phyloP scores from a whole-genome alignment of 2,329 filamentous ascomycete genomes.

The Grosmannia clavigera region DNA sequence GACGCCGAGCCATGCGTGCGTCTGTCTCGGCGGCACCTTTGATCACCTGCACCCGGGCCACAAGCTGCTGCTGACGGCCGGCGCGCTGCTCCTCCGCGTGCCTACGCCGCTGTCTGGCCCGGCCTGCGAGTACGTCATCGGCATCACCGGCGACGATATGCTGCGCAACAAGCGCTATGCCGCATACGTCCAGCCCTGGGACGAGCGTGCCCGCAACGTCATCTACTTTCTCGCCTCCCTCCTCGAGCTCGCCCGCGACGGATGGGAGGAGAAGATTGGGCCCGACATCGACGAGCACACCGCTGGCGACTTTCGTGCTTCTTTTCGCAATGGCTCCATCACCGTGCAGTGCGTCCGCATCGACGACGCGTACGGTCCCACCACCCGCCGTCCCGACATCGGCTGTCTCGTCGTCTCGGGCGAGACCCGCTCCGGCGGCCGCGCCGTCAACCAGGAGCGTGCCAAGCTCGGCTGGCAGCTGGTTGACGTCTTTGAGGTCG shows the following conservation, averaged over 20 bases:
- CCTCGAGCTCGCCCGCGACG: slow-evolving; percentile 28
- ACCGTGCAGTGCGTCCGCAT: slow-evolving; percentile 72
- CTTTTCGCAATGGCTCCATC: slow-evolving; percentile 47
- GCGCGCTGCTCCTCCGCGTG: slow-evolving; percentile 55
- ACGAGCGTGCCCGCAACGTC: slow-evolving; percentile 54
- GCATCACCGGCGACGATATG: slow-evolving; percentile 79
- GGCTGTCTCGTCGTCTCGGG: slow-evolving; percentile 74
- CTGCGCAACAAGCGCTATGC: slow-evolving; percentile 82
- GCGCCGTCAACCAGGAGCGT: slow-evolving; percentile 76
- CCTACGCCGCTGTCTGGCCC: slow-evolving; percentile 23
- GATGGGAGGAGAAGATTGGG: slow-evolving; percentile 30
- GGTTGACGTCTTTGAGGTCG: slow-evolving; percentile 77
- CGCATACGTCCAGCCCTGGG: slow-evolving; percentile 71
- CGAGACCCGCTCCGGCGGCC: slow-evolving; percentile 75
- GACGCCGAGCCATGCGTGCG: slow-evolving; percentile 33
- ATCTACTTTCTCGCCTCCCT: slow-evolving; percentile 62
- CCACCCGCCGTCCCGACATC: slow-evolving; percentile 68
- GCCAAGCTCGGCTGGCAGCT: slow-evolving; percentile 60
- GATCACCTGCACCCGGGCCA: slow-evolving; percentile 93
- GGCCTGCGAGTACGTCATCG: slow-evolving; percentile 57
- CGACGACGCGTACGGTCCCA: slow-evolving; percentile 80
- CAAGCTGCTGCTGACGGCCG: slow-evolving; percentile 89
- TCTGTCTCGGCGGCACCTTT: slow-evolving; percentile 87
- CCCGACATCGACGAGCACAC: slow-evolving; percentile 20
- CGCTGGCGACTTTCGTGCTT: slow-evolving; percentile 36